Percentiles rank a stretch among this genome's conserved stretches.
phyloP scores from a whole-genome alignment of 257 asterid species.

The Gentiana dahurica region DNA sequence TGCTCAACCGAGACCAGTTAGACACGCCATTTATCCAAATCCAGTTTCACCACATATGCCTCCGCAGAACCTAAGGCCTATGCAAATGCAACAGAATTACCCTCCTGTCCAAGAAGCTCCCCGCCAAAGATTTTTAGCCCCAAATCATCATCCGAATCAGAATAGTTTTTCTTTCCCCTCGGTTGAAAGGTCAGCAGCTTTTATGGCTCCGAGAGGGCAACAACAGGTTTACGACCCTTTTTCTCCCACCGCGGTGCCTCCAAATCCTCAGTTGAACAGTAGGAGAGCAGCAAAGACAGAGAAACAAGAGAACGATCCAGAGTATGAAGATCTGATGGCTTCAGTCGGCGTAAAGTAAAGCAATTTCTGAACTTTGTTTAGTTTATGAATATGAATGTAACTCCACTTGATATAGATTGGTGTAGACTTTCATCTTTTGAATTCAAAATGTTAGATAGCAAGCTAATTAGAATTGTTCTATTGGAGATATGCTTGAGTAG shows the following conservation, averaged over 20 bases:
- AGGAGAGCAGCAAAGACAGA: constrained; percentile 30
- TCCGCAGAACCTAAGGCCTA: constrained; percentile 44
- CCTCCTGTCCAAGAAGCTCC: constrained; percentile 16
- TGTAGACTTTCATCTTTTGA: not conserved
- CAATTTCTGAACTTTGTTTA: constrained; percentile 17
- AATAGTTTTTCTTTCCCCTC: constrained; percentile 20
- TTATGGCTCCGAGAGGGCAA: constrained; percentile 23
- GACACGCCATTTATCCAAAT: constrained; percentile 33
- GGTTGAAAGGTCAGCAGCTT: constrained; percentile 29
- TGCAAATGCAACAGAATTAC: constrained; percentile 47
- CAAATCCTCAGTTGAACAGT: constrained; percentile 34
- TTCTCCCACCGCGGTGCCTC: constrained; percentile 46
- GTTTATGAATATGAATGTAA: not conserved
- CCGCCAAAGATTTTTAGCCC: constrained; percentile 35
- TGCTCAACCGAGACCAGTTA: constrained; percentile 26
- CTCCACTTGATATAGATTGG: no score
- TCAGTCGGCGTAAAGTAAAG: constrained; percentile 74
- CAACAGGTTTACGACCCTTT: constrained; percentile 81
- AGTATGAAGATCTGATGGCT: constrained; percentile 78
- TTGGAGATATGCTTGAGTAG: no score
- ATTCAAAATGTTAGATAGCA: not conserved
- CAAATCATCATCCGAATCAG: constrained; percentile 33
- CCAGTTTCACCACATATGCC: constrained; percentile 35
- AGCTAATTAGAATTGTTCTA: no score
- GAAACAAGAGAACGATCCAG: constrained; percentile 56